phyloP scores from a whole-genome alignment of 164 flowering plant genomes.

The Magnolia officinalis region DNA sequence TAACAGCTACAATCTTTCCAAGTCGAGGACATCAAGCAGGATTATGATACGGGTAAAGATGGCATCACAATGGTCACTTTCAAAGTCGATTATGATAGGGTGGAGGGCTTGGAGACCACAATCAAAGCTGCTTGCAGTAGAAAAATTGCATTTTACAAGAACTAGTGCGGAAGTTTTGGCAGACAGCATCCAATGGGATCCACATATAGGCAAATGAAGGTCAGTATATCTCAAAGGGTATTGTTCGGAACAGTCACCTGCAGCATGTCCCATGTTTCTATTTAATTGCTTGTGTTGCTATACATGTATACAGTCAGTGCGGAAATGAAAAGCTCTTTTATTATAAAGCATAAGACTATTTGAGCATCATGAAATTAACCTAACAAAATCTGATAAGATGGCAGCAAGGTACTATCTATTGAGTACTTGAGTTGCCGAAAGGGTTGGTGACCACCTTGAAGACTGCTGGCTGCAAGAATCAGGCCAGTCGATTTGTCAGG shows the following conservation, averaged over 20 bases:
- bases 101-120: slow-evolving; percentile 64
- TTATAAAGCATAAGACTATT: neutral
- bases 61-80: slow-evolving; percentile 70
- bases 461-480: no score
- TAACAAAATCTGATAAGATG: neutral
- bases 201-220: neutral
- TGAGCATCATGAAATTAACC: neutral
- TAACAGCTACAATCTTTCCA: slow-evolving; percentile 75
- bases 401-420: no score
- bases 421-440: no score
- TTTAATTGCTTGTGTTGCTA: neutral
- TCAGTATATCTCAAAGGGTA: neutral
- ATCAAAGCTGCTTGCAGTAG: slow-evolving; percentile 58
- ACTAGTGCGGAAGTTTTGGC: slow-evolving; percentile 7
- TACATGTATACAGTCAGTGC: neutral
- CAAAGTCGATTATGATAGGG: slow-evolving; percentile 70
- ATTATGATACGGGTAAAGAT: slow-evolving; percentile 88
- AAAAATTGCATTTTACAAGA: slow-evolving; percentile 52
- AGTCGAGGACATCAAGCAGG: slow-evolving; percentile 78
- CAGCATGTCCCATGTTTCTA: neutral
- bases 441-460: no score
- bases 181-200: neutral
- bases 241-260: neutral
- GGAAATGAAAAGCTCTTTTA: neutral
- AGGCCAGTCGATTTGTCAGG: no score